A percentile compares a stretch with the other conserved stretches of the same genome.
phyloP scores from a whole-genome alignment of 1,284 basidiomycete species.

The Boletus mariae region DNA sequence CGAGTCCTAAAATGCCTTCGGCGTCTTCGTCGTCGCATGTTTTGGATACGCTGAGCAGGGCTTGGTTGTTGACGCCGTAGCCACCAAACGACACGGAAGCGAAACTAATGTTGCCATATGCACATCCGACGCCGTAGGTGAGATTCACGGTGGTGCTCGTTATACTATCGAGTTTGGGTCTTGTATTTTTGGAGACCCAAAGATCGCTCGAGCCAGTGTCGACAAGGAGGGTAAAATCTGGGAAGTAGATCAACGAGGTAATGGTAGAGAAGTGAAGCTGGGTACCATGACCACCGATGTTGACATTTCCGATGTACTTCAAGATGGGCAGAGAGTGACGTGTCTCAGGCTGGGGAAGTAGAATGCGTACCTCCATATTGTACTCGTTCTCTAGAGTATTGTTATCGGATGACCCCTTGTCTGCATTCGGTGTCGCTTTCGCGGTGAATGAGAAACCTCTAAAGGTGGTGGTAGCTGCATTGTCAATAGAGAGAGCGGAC shows the following conservation, averaged over 20 bases:
- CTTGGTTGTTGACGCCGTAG: conserved; percentile 25
- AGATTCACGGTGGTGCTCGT: conserved; percentile 28
- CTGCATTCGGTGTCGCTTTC: conserved; percentile 11
- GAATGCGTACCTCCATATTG: conserved; percentile 27
- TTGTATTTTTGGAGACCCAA: conserved; percentile 22
- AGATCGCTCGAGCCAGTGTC: conserved; percentile 32
- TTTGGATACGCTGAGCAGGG: conserved; percentile 24
- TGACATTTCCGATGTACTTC: conserved; percentile 31
- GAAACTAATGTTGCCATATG: conserved; percentile 25
- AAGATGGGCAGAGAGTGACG: background rate
- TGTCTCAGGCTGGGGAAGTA: background rate
- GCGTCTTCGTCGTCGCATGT: conserved; percentile 8
- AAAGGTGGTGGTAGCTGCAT: conserved; percentile 6
- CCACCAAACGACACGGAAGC: conserved; percentile 23
- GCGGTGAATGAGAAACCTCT: conserved; percentile 22
- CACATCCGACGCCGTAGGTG: conserved; percentile 32
- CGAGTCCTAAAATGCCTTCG: conserved; percentile 29
- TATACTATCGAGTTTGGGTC: conserved; percentile 18
- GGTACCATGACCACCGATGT: conserved; percentile 29
- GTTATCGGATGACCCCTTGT: conserved; percentile 25
- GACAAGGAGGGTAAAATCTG: conserved; percentile 28
- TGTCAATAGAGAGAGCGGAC: conserved; percentile 11
- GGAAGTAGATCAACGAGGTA: background rate
- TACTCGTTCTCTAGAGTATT: conserved; percentile 23
- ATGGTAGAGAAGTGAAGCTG: background rate